Percentiles rank a stretch among this genome's conserved stretches.
Conservation (phyloP, 805 yeast species). For the Millerozyma miso region DNA sequence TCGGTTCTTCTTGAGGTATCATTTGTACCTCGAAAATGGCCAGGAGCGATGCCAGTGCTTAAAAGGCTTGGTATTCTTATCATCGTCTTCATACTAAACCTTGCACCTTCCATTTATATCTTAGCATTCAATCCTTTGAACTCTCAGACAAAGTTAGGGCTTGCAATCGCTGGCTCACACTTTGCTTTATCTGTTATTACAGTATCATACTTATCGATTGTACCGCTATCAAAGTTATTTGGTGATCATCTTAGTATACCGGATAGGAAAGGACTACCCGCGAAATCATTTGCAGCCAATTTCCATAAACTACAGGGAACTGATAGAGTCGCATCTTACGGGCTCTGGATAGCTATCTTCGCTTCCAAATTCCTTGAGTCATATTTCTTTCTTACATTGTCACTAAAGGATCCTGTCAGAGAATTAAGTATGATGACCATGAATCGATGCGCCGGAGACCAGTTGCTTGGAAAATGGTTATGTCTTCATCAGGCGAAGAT, state of each 20-base stretch:
- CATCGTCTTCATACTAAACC: constrained; percentile 39
- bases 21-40: constrained; percentile 70
- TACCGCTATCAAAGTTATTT: constrained; percentile 59
- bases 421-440: constrained; percentile 57
- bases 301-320: constrained; percentile 51
- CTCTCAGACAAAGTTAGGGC: constrained; percentile 26
- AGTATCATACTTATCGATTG: constrained; percentile 53
- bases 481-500: constrained; percentile 58
- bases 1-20: constrained; percentile 54
- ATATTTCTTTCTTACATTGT: constrained; percentile 69
- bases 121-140: constrained; percentile 39
- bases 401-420: constrained; percentile 68
- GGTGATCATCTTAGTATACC: constrained; percentile 23
- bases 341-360: constrained; percentile 67
- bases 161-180: constrained; percentile 50
- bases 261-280: constrained; percentile 46
- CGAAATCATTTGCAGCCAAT: constrained; percentile 55
- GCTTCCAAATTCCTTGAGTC: constrained; percentile 70
- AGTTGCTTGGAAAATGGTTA: constrained; percentile 44
- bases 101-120: constrained; percentile 52
- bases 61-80: constrained; percentile 43
- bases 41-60: constrained; percentile 62
- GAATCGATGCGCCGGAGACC: constrained; percentile 60
- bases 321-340: constrained; percentile 57
- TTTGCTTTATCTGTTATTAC: constrained; percentile 51